These are phyloP conservation scores for Inosperma sp. DNA, from an alignment of 768 basidiomycete genomes.

Conservation along the genomic window DNA sequence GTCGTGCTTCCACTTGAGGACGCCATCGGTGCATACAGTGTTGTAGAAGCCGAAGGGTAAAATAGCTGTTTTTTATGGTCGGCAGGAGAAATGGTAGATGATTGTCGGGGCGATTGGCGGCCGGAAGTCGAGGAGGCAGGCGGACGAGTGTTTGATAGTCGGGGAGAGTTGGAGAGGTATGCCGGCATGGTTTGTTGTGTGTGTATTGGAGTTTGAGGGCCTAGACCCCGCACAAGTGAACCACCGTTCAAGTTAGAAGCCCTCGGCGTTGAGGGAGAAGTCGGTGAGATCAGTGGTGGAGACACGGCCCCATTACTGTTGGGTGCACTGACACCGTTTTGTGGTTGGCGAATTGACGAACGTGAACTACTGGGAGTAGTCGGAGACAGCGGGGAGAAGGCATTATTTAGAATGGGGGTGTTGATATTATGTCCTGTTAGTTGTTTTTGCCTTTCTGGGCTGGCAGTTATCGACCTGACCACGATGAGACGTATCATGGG, in stretches of 20 bases:
- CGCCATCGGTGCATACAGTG: constrained; percentile 41
- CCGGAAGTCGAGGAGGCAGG: constrained; percentile 10
- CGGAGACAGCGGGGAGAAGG: background rate
- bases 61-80: constrained; percentile 39
- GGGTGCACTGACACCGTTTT: background rate
- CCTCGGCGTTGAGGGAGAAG: constrained; percentile 24
- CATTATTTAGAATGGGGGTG: background rate
- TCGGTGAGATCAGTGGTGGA: constrained; percentile 15
- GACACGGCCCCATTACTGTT: background rate
- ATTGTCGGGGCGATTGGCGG: constrained; percentile 3
- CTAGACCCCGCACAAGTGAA: background rate
- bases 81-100: constrained; percentile 5
- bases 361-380: background rate
- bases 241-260: constrained; percentile 7
- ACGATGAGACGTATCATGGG: constrained; percentile 1
- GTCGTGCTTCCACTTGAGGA: constrained; percentile 42
- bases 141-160: background rate
- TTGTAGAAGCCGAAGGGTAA: constrained; percentile 64
- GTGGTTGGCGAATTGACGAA: too few species aligned
- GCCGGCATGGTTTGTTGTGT: constrained; percentile 10
- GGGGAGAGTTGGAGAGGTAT: constrained; percentile 6
- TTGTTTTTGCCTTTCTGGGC: constrained; percentile 19
- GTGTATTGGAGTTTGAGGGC: constrained; percentile 15
- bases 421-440: constrained; percentile 11
- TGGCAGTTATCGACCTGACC: constrained; percentile 15